Percentiles rank a stretch among this genome's conserved stretches.
Evolutionary conservation across 106 monocot genomes (phyloP).

Genomic region (Allium cepa): DNA sequence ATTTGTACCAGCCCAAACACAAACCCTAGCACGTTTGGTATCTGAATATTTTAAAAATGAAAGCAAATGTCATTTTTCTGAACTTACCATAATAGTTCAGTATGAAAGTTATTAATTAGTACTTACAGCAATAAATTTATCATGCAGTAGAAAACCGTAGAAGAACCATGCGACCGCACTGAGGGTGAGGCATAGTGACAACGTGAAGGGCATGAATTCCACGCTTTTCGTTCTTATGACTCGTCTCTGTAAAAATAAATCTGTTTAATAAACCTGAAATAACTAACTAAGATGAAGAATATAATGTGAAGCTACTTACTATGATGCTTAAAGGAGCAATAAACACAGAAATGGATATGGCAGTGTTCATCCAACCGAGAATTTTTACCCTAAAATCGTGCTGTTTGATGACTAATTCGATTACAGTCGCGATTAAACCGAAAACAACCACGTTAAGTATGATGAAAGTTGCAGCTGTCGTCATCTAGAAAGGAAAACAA

Average conservation of each 20-base stretch:
- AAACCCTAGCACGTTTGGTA: conserved; percentile 31
- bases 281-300: background rate
- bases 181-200: conserved; percentile 49
- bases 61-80: too few relatives aligned
- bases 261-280: background rate
- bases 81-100: too few relatives aligned
- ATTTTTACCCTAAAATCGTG: background rate
- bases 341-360: conserved; percentile 5
- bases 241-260: conserved; percentile 22
- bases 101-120: background rate
- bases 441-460: conserved; percentile 2
- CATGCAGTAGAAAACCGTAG: conserved; percentile 41
- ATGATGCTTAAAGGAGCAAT: conserved; percentile 17
- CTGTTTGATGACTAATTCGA: background rate
- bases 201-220: conserved; percentile 56
- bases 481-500: background rate
- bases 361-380: conserved; percentile 3
- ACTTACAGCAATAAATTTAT: conserved; percentile 42
- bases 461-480: too few relatives aligned
- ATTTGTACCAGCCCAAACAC: conserved; percentile 23
- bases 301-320: conserved; percentile 5
- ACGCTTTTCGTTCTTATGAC: conserved; percentile 54
- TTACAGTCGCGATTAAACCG: background rate
- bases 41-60: background rate
- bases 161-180: conserved; percentile 44